Evolutionary conservation across 495 filamentous ascomycete genomes (phyloP), one percentile per base, ranked within the genome.

Genomic region (Chaetomium fimeti): DNA sequence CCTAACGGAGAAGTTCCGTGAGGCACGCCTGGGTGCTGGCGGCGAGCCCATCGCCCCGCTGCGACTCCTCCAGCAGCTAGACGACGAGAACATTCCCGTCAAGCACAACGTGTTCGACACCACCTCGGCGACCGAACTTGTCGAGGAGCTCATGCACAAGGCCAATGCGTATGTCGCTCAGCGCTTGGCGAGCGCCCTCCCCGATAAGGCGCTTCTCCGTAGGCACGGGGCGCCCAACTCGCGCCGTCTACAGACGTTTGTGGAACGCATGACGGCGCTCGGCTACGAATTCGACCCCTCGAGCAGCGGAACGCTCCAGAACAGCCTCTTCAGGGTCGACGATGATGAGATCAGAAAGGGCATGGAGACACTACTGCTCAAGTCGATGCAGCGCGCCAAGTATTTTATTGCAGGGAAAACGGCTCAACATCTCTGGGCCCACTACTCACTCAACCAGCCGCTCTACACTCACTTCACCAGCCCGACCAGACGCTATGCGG

Each of bases 391-490:
- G 68, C 89, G 92, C 40, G 94, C 95, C 66, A 97, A 97, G 76
- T 98, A 98, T 78, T 93, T 84, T 71, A 90, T 97, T 67, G 83
- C 89, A 25, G 84, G 88, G 69, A 93, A 89, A 77, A 81, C 86
- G 28, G 74, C 84, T 55, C 85, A 88, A 71, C 88, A 92, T 40
- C 82, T 89, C 62, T 87, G 89, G 73, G 84, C 88, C 59, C 94
- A 98, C 74, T 98, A 94, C 76, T 88, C 92, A 27, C 82, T 97
- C 54, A 98, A 98, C 74, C 79, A 96, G 53, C 93, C 95, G 0
- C 81, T 96, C 12, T 98, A 96, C 80, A 98, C 95, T 59, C 94
- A 98, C 73, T 98, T 98, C 78, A 98, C 94, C 3, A 93, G 92
- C 73, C 94, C 94, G 2, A 93, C 91, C 40, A 89, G 95, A 56